Conservation (phyloP, 2,329 filamentous ascomycete species). For the Periconia sp. region DNA sequence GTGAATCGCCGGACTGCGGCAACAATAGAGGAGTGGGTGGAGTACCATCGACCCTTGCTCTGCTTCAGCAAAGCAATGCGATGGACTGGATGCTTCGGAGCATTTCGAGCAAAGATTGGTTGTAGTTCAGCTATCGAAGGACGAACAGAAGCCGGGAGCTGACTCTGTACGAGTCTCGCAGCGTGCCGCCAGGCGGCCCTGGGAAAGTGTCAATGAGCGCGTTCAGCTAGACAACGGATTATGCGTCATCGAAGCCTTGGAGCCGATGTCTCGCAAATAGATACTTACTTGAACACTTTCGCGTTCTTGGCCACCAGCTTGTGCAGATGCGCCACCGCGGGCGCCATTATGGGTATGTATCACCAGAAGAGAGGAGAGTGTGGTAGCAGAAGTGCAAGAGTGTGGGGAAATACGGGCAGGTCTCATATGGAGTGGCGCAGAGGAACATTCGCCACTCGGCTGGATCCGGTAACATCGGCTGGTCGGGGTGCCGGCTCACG, state of each 20-base stretch:
- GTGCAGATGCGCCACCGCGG: constrained; percentile 46
- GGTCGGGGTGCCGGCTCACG: no score
- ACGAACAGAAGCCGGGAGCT: constrained; percentile 50
- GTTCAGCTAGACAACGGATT: neutral
- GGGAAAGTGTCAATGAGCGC: constrained; percentile 25
- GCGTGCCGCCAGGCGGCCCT: constrained; percentile 57
- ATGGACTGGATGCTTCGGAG: constrained; percentile 65
- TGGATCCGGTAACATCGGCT: no score
- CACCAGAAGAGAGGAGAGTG: constrained; percentile 22
- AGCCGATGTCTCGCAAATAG: no score
- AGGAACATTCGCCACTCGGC: constrained; percentile 13
- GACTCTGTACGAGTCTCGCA: constrained; percentile 52
- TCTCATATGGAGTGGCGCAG: constrained; percentile 2
- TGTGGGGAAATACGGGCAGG: constrained; percentile 22
- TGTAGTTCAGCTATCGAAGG: constrained; percentile 60
- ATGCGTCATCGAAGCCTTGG: neutral
- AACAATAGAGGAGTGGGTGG: constrained; percentile 57
- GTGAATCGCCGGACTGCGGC: constrained; percentile 59
- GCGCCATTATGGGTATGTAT: constrained; percentile 42
- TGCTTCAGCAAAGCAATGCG: constrained; percentile 69
- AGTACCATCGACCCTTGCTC: constrained; percentile 68
- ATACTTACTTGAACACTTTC: constrained; percentile 48
- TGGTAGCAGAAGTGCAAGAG: constrained; percentile 7
- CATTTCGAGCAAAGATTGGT: constrained; percentile 64
- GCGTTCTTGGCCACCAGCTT: constrained; percentile 49